Conservation (phyloP, 129 eudicot species). For the Lonicera japonica region DNA sequence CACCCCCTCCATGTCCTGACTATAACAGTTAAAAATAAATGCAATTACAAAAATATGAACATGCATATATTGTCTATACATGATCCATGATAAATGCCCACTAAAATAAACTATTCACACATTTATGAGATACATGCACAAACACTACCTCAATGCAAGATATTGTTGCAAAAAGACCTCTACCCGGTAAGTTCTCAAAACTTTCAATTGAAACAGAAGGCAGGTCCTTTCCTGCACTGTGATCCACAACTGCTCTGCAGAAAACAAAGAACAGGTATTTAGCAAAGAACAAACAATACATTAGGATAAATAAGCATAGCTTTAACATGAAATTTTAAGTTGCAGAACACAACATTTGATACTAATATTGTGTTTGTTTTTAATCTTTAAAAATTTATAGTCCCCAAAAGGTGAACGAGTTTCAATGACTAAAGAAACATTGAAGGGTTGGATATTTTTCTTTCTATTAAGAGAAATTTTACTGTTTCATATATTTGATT, state of each 20-base stretch:
- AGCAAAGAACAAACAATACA: no score
- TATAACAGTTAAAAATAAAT: slow-evolving; percentile 31
- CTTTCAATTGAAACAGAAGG: slow-evolving; percentile 90
- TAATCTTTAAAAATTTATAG: no score
- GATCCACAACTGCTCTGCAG: slow-evolving; percentile 91
- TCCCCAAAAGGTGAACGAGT: no score
- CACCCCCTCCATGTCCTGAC: slow-evolving; percentile 84
- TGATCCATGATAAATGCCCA: background rate
- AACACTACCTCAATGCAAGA: slow-evolving; percentile 79
- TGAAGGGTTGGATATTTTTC: no score
- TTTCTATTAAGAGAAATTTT: no score
- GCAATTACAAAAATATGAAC: background rate
- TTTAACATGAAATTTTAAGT: no score
- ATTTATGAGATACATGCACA: background rate
- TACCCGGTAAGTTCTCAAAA: slow-evolving; percentile 86
- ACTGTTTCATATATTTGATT: no score
- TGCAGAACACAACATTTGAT: no score
- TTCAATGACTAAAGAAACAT: no score
- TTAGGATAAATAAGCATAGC: no score
- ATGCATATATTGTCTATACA: background rate
- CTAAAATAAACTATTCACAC: no score
- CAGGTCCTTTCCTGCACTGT: slow-evolving; percentile 87
- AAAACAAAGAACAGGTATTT: slow-evolving; percentile 9
- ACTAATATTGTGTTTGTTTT: no score
- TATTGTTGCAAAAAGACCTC: slow-evolving; percentile 90